Conservation (phyloP, 768 basidiomycete genomes). For the Mycena latifolia region DNA sequence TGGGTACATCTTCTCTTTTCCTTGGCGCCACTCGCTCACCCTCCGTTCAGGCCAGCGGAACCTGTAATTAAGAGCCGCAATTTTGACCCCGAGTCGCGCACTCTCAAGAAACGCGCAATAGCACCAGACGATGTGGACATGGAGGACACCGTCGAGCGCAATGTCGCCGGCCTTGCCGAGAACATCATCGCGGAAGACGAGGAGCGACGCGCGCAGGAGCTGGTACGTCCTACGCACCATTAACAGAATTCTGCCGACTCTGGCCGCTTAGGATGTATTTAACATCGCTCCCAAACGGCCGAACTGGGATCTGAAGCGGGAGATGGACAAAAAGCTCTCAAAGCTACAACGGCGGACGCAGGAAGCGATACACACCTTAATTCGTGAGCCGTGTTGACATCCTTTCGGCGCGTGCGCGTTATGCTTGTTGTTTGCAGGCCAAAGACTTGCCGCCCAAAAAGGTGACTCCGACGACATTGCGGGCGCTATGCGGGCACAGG, state of each 20-base stretch:
- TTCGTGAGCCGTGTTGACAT: slow-evolving; percentile 71
- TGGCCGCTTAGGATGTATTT: slow-evolving; percentile 81
- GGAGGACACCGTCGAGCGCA: slow-evolving; percentile 90
- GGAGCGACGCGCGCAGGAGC: slow-evolving; percentile 84
- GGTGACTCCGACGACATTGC: slow-evolving; percentile 84
- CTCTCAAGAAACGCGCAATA: slow-evolving; percentile 73
- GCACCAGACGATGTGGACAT: slow-evolving; percentile 63
- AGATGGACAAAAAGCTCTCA: slow-evolving; percentile 90
- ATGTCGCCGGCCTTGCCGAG: slow-evolving; percentile 87
- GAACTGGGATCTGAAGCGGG: slow-evolving; percentile 96
- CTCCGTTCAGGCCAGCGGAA: slow-evolving; percentile 46
- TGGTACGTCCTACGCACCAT: slow-evolving; percentile 64
- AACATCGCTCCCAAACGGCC: slow-evolving; percentile 98
- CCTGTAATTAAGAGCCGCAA: slow-evolving; percentile 79
- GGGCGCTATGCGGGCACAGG: slow-evolving; percentile 87
- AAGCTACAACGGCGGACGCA: slow-evolving; percentile 94
- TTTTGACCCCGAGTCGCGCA: slow-evolving; percentile 91
- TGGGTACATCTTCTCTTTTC: slow-evolving; percentile 56
- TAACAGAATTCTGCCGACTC: slow-evolving; percentile 7
- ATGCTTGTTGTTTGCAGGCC: slow-evolving; percentile 59
- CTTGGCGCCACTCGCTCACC: not conserved
- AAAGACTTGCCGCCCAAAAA: slow-evolving; percentile 83
- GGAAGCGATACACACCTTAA: slow-evolving; percentile 92
- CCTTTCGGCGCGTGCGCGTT: not conserved
- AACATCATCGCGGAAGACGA: slow-evolving; percentile 90